Evolutionary conservation across 2,329 filamentous ascomycete species (phyloP).

Genomic region (Pyrenochaeta sp.): DNA sequence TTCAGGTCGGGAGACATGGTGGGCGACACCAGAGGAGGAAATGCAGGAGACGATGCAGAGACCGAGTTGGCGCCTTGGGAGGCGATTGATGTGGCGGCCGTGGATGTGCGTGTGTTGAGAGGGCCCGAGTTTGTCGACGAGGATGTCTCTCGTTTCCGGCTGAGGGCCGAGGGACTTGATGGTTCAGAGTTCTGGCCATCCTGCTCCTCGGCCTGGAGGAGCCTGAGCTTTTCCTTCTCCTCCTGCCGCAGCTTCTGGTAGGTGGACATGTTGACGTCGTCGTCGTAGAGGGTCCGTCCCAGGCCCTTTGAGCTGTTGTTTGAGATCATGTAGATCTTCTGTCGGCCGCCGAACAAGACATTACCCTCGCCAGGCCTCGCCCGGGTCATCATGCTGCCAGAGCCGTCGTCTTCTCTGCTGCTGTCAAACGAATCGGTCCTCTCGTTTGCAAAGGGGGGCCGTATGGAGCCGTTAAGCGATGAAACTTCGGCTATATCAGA

Average conservation of each 20-base stretch:
- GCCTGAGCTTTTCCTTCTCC: constrained; percentile 55
- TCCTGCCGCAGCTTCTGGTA: constrained; percentile 79
- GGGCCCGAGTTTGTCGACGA: constrained; percentile 83
- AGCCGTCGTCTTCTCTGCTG: constrained; percentile 72
- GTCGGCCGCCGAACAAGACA: constrained; percentile 89
- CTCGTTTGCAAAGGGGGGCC: constrained; percentile 67
- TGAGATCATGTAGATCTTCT: constrained; percentile 92
- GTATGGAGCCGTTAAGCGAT: constrained; percentile 67
- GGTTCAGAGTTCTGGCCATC: constrained; percentile 54
- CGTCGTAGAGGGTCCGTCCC: constrained; percentile 78
- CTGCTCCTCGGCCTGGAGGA: constrained; percentile 42
- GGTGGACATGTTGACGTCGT: constrained; percentile 82
- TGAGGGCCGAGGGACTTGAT: constrained; percentile 66
- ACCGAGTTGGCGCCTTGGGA: constrained; percentile 66
- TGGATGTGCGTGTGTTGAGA: constrained; percentile 75
- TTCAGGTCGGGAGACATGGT: constrained; percentile 59
- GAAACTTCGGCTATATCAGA: constrained; percentile 91
- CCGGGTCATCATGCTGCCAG: constrained; percentile 82
- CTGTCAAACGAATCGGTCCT: constrained; percentile 72
- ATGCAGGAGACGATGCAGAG: constrained; percentile 41
- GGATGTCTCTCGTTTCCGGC: constrained; percentile 79
- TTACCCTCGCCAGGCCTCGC: constrained; percentile 88
- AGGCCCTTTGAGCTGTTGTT: constrained; percentile 56
- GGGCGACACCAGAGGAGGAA: constrained; percentile 32
- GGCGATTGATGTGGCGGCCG: constrained; percentile 86